phyloP scores from a whole-genome alignment of 2,329 filamentous ascomycete species.

The Nemania sp. region DNA sequence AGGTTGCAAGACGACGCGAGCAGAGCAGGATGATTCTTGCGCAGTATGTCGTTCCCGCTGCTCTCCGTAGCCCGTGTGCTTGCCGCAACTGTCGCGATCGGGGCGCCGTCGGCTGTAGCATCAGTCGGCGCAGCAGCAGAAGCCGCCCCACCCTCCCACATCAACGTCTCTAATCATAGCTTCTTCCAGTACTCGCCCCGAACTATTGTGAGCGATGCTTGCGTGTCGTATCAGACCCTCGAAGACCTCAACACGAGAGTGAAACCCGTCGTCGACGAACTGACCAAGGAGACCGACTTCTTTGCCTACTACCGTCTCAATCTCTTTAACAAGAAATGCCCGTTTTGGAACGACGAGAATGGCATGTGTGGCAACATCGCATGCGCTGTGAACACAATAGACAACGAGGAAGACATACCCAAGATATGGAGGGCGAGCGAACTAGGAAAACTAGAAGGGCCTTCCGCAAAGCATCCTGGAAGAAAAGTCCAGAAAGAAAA shows the following conservation, averaged over 20 bases:
- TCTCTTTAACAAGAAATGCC: slow-evolving; percentile 90
- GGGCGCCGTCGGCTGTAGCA: slow-evolving; percentile 26
- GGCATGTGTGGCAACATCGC: slow-evolving; percentile 97
- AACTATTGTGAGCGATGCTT: slow-evolving; percentile 89
- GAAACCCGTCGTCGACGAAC: slow-evolving; percentile 74
- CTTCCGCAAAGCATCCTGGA: slow-evolving; percentile 85
- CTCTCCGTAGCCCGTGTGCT: slow-evolving; percentile 28
- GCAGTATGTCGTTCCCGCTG: slow-evolving; percentile 50
- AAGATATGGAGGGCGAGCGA: slow-evolving; percentile 89
- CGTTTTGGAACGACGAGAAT: slow-evolving; percentile 92
- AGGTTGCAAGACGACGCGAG: slow-evolving; percentile 46
- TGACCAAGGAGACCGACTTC: slow-evolving; percentile 90
- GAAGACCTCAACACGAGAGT: slow-evolving; percentile 80
- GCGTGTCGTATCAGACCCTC: slow-evolving; percentile 89
- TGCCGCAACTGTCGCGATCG: slow-evolving; percentile 20
- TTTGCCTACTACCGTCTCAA: slow-evolving; percentile 97
- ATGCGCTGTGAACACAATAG: slow-evolving; percentile 91
- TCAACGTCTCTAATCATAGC: slow-evolving; percentile 46
- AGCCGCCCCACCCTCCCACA: too few relatives aligned
- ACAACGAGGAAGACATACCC: slow-evolving; percentile 93
- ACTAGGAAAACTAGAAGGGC: slow-evolving; percentile 88
- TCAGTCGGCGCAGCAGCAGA: too few relatives aligned
- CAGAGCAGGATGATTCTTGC: slow-evolving; percentile 51
- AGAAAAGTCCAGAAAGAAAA: slow-evolving; percentile 72
- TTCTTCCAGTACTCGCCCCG: slow-evolving; percentile 76